phyloP scores from a whole-genome alignment of 805 yeast genomes.

The Schizosaccharomyces lindneri region DNA sequence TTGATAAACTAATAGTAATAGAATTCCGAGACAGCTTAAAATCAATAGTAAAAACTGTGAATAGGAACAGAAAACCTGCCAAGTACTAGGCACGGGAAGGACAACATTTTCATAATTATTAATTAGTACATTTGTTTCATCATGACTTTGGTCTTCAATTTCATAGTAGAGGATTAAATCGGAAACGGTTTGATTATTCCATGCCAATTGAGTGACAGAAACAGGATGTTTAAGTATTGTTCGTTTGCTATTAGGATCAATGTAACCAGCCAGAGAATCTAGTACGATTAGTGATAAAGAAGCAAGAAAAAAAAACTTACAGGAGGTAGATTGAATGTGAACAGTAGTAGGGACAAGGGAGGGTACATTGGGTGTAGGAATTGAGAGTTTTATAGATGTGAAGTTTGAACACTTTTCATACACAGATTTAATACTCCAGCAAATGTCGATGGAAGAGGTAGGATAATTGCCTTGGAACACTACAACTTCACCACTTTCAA shows the following conservation, averaged over 20 bases:
- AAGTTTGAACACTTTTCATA: not conserved
- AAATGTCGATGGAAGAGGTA: not conserved
- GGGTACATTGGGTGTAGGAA: not conserved
- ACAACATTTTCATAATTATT: too few relatives aligned
- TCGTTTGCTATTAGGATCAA: too few relatives aligned
- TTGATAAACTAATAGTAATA: not conserved
- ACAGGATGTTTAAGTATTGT: too few relatives aligned
- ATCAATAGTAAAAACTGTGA: not conserved
- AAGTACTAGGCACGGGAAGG: too few relatives aligned
- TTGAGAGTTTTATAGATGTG: not conserved
- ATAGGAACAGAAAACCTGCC: not conserved
- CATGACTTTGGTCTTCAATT: too few relatives aligned
- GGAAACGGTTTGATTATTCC: too few relatives aligned
- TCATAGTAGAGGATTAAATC: too few relatives aligned
- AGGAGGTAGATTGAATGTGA: not conserved
- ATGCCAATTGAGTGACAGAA: too few relatives aligned
- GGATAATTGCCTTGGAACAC: not conserved
- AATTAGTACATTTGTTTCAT: too few relatives aligned
- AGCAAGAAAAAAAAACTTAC: too few relatives aligned
- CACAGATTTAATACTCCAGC: not conserved
- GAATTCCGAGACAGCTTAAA: not conserved
- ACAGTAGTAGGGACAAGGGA: not conserved
- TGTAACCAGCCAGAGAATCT: too few relatives aligned
- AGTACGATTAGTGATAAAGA: too few relatives aligned
- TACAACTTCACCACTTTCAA: not conserved